Base-by-base conservation (phyloP, 2,329 filamentous ascomycete species). In the Gliomastix tumulicola region DNA sequence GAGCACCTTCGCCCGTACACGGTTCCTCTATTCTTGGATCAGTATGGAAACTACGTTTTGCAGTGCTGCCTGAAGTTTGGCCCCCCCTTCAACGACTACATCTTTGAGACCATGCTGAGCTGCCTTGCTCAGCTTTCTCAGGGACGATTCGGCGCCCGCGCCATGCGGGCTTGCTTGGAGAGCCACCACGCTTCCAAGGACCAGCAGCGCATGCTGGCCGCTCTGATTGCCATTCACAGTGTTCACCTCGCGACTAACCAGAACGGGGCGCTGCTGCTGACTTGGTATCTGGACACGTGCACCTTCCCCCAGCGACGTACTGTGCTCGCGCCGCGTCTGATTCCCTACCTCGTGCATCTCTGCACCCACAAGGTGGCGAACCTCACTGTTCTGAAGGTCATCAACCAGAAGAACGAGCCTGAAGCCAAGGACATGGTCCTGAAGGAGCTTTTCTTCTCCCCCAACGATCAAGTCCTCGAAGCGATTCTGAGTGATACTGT, bases 291-390 rank as follows among this genome's bases (percentile, higher is more conserved):
- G 38, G 92, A 98, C 56, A 97, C 92, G 2, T 98, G 92, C 72
- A 96, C 85, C 12, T 95, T 97, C 68, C 88, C 90, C 23, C 80
- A 84, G 48, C 84, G 92, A 45, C 84, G 92, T 40, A 94, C 87
- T 18, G 89, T 97, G 20, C 72, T 98, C 38, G 89, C 92, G 31
- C 92, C 92, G 16, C 81, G 89, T 48, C 78, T 98, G 18, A 88
- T 96, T 13, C 89, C 92, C 28, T 88, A 94, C 55, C 71, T 98
- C 21, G 88, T 96, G 18, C 88, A 96, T 55, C 74, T 98, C 7
- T 97, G 92, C 71, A 97, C 92, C 0, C 92, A 98, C 71, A 97
- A 97, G 70, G 90, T 98, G 38, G 92, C 92, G 0, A 97, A 97
- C 54, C 71, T 97, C 42, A 98, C 92, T 0, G 90, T 98, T 2